Base-by-base conservation (phyloP, 495 filamentous ascomycete genomes). In the Aspergillus diversus region DNA sequence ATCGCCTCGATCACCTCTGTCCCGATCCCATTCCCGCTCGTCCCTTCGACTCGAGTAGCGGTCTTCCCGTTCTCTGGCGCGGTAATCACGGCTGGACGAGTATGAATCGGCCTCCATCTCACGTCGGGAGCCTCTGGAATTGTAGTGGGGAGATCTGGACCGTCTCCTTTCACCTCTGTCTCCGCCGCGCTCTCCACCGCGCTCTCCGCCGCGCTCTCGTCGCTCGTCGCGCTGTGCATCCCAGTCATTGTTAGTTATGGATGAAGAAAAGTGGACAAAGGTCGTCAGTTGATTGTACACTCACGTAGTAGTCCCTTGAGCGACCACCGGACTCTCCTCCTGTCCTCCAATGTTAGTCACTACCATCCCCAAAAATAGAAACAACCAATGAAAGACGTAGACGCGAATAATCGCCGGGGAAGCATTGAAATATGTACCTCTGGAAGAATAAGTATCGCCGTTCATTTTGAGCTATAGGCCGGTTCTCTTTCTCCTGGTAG, bases 11-110 rank as follows among this genome's bases (percentile, higher is more conserved):
- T 27, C 81, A 33, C 87, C 87, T 60, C 89, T 81, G 65, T 91
- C 89, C 69, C 89, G 84, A 65, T 92, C 89, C 88, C 87, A 90
- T 57, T 87, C 89, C 56, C 89, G 78, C 32, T 88, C 86, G 48
- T 83, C 84, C 51, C 79, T 77, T 16, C 88, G 84, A 32, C 84
- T 85, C 16, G 87, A 85, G 70, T 96, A 96, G 66, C 92, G 84
- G 59, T 96, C 92, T 71, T 97, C 93, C 49, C 93, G 89, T 80
- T 97, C 93, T 39, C 93, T 84, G 70, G 94, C 93, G 74, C 93
- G 85, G 75, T 95, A 94, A 79, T 89, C 92, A 55, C 93, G 88
- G 73, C 92, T 96, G 7, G 90, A 90, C 8, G 92, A 94, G 77
- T 97, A 97, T 9, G 90, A 86, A 71, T 97, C 93, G 72, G 86